These are phyloP conservation scores for Aspergillus tamarii DNA, from an alignment of 2,329 filamentous ascomycete genomes.

Conservation along the genomic window DNA sequence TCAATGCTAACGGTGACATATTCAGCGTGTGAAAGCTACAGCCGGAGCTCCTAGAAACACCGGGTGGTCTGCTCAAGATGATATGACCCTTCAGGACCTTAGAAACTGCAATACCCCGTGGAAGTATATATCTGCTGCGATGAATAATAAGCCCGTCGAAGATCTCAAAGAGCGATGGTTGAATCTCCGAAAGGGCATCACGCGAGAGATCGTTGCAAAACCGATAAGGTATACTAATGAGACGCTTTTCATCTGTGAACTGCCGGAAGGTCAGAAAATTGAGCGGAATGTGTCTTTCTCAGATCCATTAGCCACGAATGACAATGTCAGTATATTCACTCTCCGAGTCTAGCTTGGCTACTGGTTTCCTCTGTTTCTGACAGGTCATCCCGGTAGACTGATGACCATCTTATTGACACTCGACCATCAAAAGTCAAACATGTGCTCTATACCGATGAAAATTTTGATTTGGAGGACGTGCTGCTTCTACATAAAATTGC, in stretches of 20 bases:
- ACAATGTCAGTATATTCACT: conserved; percentile 18
- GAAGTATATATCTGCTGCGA: conserved; percentile 26
- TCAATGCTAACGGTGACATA: not conserved
- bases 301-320: conserved; percentile 14
- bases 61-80: conserved; percentile 27
- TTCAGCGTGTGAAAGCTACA: not conserved
- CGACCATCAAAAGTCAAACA: conserved; percentile 11
- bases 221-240: not conserved
- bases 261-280: not conserved
- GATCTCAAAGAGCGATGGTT: conserved; percentile 30
- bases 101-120: conserved; percentile 25
- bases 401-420: conserved; percentile 3
- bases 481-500: conserved; percentile 48
- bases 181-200: conserved; percentile 6
- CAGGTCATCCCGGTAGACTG: not conserved
- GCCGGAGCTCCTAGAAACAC: not conserved
- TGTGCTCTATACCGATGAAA: conserved; percentile 29
- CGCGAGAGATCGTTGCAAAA: not conserved
- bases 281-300: conserved; percentile 24
- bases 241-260: not conserved
- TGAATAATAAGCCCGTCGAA: conserved; percentile 26
- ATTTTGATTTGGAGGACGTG: conserved; percentile 30
- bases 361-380: not conserved
- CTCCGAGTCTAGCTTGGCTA: not conserved
- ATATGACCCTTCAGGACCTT: conserved; percentile 23